A percentile compares a stretch with the other conserved stretches of the same genome.
Conservation (phyloP, 1,284 basidiomycete genomes). For the Trichosporon sp. region DNA sequence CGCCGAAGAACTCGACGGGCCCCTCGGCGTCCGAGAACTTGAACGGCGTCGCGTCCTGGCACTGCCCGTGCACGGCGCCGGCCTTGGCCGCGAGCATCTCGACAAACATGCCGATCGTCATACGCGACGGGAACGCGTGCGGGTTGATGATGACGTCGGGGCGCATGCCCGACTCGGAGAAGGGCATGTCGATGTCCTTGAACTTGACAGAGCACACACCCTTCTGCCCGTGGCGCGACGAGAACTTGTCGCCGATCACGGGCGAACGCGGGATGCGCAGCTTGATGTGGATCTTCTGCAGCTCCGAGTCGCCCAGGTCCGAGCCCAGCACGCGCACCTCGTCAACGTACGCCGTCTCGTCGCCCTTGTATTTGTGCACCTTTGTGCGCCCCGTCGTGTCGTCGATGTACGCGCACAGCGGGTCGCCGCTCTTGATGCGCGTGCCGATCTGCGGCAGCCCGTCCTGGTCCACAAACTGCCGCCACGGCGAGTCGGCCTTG, state of each 20-base stretch:
- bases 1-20: slow-evolving; percentile 93
- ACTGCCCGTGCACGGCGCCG: slow-evolving; percentile 95
- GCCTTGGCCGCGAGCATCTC: slow-evolving; percentile 99
- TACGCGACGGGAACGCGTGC: slow-evolving; percentile 97
- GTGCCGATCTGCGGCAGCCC: slow-evolving; percentile 79
- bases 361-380: slow-evolving; percentile 95
- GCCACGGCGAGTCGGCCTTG: slow-evolving; percentile 57
- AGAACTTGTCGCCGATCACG: slow-evolving; percentile 99
- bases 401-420: slow-evolving; percentile 77
- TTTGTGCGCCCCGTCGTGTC: slow-evolving; percentile 77
- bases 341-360: slow-evolving; percentile 86
- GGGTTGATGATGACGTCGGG: slow-evolving; percentile 99
- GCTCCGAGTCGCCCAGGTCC: slow-evolving; percentile 79
- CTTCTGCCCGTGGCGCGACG: slow-evolving; percentile 97
- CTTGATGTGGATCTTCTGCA: slow-evolving; percentile 91
- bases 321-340: slow-evolving; percentile 86
- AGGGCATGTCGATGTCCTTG: slow-evolving; percentile 98
- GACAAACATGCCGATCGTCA: slow-evolving; percentile 99
- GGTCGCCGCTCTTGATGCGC: slow-evolving; percentile 68
- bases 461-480: slow-evolving; percentile 71
- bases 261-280: slow-evolving; percentile 90
- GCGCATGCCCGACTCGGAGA: slow-evolving; percentile 97
- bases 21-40: slow-evolving; percentile 96
- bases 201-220: slow-evolving; percentile 99
- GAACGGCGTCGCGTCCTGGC: slow-evolving; percentile 98